phyloP scores from a whole-genome alignment of 179 eudicot genomes.

The Actinidia polygama region DNA sequence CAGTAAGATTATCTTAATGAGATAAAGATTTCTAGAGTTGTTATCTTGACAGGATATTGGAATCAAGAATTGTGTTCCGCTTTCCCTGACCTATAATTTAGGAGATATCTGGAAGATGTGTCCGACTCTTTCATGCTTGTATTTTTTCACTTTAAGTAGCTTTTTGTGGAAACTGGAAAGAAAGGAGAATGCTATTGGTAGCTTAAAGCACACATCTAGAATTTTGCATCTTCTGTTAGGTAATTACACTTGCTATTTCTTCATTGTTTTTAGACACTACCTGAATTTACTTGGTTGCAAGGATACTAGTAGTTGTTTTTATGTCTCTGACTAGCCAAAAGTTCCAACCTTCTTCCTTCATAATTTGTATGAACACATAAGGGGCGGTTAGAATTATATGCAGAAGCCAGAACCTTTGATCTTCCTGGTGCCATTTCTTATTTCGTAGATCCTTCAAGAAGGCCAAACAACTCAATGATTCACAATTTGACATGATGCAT shows the following conservation, averaged over 20 bases:
- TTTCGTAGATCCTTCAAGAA: not conserved
- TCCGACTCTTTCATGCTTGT: not conserved
- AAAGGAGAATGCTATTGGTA: slow-evolving; percentile 10
- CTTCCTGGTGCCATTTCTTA: not conserved
- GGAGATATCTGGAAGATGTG: not conserved
- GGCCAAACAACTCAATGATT: not conserved
- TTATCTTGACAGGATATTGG: not conserved
- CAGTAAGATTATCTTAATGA: not conserved
- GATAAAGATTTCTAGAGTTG: slow-evolving; percentile 1
- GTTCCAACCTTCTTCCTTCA: not conserved
- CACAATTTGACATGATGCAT: not conserved
- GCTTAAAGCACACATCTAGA: not conserved
- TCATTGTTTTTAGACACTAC: no score
- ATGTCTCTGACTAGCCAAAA: not conserved
- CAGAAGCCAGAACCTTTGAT: not conserved
- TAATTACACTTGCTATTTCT: not conserved
- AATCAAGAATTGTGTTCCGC: not conserved
- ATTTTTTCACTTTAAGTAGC: not conserved
- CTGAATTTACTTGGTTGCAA: no score
- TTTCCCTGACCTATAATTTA: not conserved
- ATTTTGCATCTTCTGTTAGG: slow-evolving; percentile 8
- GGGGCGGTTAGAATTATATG: not conserved
- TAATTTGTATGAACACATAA: not conserved
- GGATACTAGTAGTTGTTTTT: not conserved
- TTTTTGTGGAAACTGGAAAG: not conserved